Evolutionary conservation across 108 stramenopile species (phyloP).

Genomic region (Fragilaria crotonensis): DNA sequence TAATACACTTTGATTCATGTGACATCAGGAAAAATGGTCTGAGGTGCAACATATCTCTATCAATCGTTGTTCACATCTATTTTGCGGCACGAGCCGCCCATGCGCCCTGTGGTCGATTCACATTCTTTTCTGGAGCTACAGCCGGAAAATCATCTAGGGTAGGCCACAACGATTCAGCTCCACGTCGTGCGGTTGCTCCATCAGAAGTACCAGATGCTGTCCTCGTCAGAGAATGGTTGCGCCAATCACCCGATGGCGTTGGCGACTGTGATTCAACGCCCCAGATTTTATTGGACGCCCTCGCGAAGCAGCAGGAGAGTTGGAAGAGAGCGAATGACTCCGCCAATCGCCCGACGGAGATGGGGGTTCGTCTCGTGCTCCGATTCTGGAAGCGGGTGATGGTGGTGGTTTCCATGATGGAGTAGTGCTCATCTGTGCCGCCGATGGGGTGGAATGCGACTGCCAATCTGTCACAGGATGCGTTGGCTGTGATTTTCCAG

Average conservation of each 20-base stretch:
- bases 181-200: not conserved
- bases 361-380: not conserved
- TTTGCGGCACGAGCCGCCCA: conserved; percentile 12
- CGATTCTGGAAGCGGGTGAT: not conserved
- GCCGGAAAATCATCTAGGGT: conserved; percentile 25
- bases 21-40: too few species aligned
- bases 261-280: not conserved
- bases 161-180: conserved; percentile 9
- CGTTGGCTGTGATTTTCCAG: not conserved
- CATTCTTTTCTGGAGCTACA: not conserved
- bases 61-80: too few species aligned
- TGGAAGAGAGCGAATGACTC: conserved; percentile 16
- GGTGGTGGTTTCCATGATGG: conserved; percentile 1
- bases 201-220: too few species aligned
- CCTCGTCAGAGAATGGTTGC: conserved; percentile 2
- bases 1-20: too few species aligned
- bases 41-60: too few species aligned
- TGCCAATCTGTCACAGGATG: too few species aligned
- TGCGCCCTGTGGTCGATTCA: not conserved
- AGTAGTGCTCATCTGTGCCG: not conserved
- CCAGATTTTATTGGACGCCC: not conserved
- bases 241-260: not conserved
- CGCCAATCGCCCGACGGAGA: conserved; percentile 32
- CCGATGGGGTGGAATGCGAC: too few species aligned
- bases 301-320: conserved; percentile 12